Evolutionary conservation across 2,329 filamentous ascomycete species (phyloP).

Genomic region (Cladosporium sp.): DNA sequence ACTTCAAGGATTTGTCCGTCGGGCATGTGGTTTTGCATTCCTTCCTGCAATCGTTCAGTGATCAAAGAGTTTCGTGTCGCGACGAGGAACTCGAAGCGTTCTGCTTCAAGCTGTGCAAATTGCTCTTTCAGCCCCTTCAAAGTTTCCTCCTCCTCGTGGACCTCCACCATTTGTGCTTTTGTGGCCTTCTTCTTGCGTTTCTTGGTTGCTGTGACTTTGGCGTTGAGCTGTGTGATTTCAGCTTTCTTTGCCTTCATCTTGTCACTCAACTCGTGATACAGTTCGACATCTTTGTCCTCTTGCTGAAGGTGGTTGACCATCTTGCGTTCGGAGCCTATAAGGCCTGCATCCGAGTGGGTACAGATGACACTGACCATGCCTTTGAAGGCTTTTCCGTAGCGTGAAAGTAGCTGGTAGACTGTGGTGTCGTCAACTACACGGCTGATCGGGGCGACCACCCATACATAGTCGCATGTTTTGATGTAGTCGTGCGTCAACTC

Average conservation of each 20-base stretch:
- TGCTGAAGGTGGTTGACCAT: conserved; percentile 19
- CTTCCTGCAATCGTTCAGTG: conserved; percentile 15
- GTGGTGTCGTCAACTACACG: conserved; percentile 24
- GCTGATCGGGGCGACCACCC: conserved; percentile 24
- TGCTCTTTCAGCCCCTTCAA: not conserved
- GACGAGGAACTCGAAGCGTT: conserved; percentile 22
- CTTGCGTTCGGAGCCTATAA: conserved; percentile 16
- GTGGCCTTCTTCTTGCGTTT: conserved; percentile 17
- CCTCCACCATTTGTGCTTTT: conserved; percentile 14
- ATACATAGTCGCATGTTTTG: conserved; percentile 26
- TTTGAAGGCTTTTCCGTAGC: conserved; percentile 26
- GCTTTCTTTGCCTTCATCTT: conserved; percentile 4
- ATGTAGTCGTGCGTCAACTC: conserved; percentile 24
- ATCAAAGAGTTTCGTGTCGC: conserved; percentile 23
- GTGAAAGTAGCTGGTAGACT: conserved; percentile 22
- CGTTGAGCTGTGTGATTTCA: conserved; percentile 15
- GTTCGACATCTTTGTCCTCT: conserved; percentile 12
- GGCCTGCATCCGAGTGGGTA: conserved; percentile 26
- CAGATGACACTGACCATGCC: conserved; percentile 26
- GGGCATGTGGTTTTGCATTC: conserved; percentile 20
- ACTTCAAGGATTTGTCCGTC: conserved; percentile 17
- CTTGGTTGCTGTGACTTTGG: conserved; percentile 9
- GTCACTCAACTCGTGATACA: not conserved
- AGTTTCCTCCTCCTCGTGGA: conserved; percentile 12
- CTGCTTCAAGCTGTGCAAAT: not conserved